Evolutionary conservation across 768 basidiomycete species (phyloP), one percentile per base, ranked within the genome.

Genomic region (Leccinum barrowsii): DNA sequence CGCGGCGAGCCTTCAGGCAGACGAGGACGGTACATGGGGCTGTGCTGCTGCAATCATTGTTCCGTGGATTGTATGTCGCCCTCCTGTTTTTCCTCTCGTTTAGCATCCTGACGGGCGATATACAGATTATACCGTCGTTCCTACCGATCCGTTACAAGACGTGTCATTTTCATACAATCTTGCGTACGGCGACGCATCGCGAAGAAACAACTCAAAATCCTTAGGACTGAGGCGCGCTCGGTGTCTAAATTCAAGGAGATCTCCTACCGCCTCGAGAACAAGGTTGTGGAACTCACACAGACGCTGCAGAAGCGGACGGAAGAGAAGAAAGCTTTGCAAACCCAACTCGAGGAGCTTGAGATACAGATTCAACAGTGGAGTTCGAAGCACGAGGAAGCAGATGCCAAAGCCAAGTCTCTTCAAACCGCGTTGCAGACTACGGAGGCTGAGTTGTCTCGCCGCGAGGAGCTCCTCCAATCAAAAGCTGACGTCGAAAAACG

Each of bases 191-290:
- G 96, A 26, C 87, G 91, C 47, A 76, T 90, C 51, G 97, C 97
- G 21, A 85, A 87, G 58, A 89, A 86, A 64, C 86, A 98, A 70
- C 84, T 99, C 62, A 90, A 89, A 66, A 78, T 76, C 10, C 84
- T 99, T 62, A 88, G 83, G 68, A 83, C 87, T 7, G 97, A 99
- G 74, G 97, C 97, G 6, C 92, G 94, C 53, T 98, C 97, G 2
- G 95, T 95, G 28, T 90, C 92, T 64, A 97, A 94, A 71, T 98
- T 96, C 85, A 98, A 97, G 77, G 94, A 97, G 76, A 97, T 96
- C 64, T 98, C 96, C 0, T 98, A 98, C 70, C 86, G 85, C 65
- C 81, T 99, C 56, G 97, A 99, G 78, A 99, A 98, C 81, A 99
- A 98, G 77, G 97, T 99, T 47, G 93, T 99, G 58, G 96, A 98